Evolutionary conservation across 192 early-diverging fungal genomes (phyloP).

Genomic region (Geranomyces michiganensis): DNA sequence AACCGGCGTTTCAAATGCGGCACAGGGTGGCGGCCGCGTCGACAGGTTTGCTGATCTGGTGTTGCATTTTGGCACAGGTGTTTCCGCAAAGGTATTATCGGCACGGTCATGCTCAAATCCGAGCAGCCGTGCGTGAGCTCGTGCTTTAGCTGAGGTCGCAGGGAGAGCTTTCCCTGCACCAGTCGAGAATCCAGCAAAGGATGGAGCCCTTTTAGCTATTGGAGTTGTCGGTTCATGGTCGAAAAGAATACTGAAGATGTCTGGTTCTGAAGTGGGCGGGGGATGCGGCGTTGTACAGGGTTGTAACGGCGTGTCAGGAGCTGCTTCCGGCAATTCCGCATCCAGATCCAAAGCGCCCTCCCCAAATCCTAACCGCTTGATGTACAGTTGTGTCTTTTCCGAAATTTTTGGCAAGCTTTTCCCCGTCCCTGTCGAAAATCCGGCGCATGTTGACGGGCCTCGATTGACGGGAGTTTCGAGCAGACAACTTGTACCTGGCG

Average conservation of each 20-base stretch:
- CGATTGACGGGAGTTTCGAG: neutral
- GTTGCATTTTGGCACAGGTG: neutral
- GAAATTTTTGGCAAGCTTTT: conserved; percentile 12
- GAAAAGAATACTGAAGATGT: neutral
- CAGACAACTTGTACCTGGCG: too few relatives aligned
- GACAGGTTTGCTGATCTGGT: too few relatives aligned
- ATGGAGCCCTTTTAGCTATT: neutral
- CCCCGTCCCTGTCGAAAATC: neutral
- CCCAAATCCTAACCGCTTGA: neutral
- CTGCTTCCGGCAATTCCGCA: neutral
- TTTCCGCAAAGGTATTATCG: neutral
- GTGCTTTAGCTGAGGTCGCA: conserved; percentile 2
- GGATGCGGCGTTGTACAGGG: too few relatives aligned
- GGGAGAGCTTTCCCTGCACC: conserved; percentile 16
- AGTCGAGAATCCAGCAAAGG: conserved; percentile 16
- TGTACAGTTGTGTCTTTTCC: neutral
- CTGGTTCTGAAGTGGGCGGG: too few relatives aligned
- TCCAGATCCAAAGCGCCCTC: neutral
- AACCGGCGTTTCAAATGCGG: neutral
- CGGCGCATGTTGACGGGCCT: neutral
- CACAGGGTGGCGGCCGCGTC: neutral
- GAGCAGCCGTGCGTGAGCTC: neutral
- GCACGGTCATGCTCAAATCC: conserved; percentile 8
- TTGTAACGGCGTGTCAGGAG: too few relatives aligned
- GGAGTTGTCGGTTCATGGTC: neutral